Percentiles rank a stretch among this genome's conserved stretches.
Evolutionary conservation across 495 filamentous ascomycete genomes (phyloP).

Genomic region (Staphylotrichum tortipilum): DNA sequence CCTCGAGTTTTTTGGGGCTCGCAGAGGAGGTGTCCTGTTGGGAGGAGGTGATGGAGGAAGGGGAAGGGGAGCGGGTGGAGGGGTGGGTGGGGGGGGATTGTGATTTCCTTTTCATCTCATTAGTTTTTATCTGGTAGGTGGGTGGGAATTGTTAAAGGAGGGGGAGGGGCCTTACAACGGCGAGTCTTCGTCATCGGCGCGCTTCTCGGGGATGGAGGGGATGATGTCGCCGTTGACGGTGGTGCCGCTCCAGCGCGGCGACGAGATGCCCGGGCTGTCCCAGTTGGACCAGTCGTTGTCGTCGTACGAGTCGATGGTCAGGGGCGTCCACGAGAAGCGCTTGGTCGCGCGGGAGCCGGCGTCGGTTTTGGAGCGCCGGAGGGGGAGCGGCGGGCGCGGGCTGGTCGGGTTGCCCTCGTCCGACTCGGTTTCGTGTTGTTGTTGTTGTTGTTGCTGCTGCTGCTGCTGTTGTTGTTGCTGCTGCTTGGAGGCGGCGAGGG

Average conservation of each 20-base stretch:
- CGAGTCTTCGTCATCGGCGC: conserved; percentile 24
- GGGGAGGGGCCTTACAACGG: conserved; percentile 30
- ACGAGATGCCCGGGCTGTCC: conserved; percentile 50
- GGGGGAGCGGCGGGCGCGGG: conserved; percentile 11
- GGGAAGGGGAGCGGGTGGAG: neutral
- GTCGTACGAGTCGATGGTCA: conserved; percentile 44
- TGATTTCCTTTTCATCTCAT: too few relatives aligned
- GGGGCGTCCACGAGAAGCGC: conserved; percentile 40
- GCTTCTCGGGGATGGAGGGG: conserved; percentile 28
- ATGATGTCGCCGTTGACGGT: conserved; percentile 40
- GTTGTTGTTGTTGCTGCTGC: neutral
- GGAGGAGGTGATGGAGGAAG: neutral
- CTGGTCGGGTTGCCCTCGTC: neutral
- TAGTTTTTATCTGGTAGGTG: conserved; percentile 12
- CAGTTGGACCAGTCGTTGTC: conserved; percentile 68
- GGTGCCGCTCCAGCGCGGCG: conserved; percentile 42
- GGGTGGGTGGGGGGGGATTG: conserved; percentile 15
- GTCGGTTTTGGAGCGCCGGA: conserved; percentile 25
- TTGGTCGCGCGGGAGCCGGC: conserved; percentile 27
- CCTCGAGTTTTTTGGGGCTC: conserved; percentile 37
- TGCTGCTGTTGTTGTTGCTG: neutral
- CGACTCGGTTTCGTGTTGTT: too few relatives aligned
- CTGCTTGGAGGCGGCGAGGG: neutral
- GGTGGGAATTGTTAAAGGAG: neutral
- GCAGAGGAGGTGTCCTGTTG: neutral